Percentiles rank a stretch among this genome's conserved stretches.
Conservation (phyloP, 2,329 filamentous ascomycete genomes). For the Hortaea sp. region DNA sequence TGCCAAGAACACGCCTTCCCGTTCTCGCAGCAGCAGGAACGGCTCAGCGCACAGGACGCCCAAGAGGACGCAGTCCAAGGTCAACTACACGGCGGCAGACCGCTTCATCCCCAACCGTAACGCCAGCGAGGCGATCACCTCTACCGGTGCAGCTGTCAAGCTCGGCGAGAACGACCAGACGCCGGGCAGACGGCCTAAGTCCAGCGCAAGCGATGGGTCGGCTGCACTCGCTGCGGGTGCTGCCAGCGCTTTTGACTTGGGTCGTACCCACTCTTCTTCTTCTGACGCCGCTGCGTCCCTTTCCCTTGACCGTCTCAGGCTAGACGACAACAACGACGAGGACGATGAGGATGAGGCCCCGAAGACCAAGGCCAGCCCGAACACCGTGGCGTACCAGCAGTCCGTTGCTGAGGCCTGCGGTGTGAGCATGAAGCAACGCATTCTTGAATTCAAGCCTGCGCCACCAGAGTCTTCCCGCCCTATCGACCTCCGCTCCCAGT, state of each 20-base stretch:
- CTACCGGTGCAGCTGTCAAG: slow-evolving; percentile 66
- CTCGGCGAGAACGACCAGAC: slow-evolving; percentile 62
- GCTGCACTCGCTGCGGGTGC: slow-evolving; percentile 61
- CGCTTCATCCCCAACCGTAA: slow-evolving; percentile 92
- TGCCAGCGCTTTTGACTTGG: slow-evolving; percentile 55
- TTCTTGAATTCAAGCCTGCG: slow-evolving; percentile 95
- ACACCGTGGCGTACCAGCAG: slow-evolving; percentile 83
- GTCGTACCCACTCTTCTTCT: slow-evolving; percentile 53
- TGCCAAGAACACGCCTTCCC: slow-evolving; percentile 35
- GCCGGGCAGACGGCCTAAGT: slow-evolving; percentile 52
- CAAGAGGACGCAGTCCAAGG: slow-evolving; percentile 57
- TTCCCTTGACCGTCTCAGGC: slow-evolving; percentile 67
- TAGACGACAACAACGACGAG: slow-evolving; percentile 65
- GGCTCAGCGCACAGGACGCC: slow-evolving; percentile 24
- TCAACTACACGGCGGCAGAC: slow-evolving; percentile 52
- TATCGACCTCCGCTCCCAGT: slow-evolving; percentile 92
- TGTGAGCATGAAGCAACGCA: slow-evolving; percentile 85
- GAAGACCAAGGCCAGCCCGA: slow-evolving; percentile 67
- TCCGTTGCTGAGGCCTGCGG: slow-evolving; percentile 85
- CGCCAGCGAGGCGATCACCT: slow-evolving; percentile 74
- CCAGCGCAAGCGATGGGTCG: slow-evolving; percentile 58
- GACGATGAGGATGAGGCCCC: slow-evolving; percentile 53
- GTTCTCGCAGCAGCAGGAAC: slow-evolving; percentile 33
- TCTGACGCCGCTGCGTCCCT: slow-evolving; percentile 50
- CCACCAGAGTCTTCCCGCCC: slow-evolving; percentile 97